A percentile compares a stretch with the other conserved stretches of the same genome.
Evolutionary conservation across 768 basidiomycete genomes (phyloP).

Genomic region (Baorangia bicolor): DNA sequence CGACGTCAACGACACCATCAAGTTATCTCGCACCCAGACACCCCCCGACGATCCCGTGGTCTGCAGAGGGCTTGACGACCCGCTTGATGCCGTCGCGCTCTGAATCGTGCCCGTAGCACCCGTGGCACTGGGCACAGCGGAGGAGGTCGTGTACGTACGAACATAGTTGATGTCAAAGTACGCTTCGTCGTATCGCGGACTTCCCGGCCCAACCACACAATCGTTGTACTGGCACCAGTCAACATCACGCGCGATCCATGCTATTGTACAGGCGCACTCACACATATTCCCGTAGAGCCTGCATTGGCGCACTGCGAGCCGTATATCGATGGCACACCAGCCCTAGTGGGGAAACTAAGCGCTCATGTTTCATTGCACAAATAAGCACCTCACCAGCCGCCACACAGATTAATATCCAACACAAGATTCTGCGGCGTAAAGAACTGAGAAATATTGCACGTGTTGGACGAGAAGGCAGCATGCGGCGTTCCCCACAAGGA

Average conservation of each 20-base stretch:
- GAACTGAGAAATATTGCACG: conserved; percentile 45
- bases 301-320: conserved; percentile 38
- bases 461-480: conserved; percentile 39
- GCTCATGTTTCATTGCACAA: background rate
- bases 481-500: conserved; percentile 47
- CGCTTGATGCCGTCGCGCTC: background rate
- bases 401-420: conserved; percentile 55
- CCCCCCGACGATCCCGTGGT: background rate
- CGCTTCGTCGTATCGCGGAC: conserved; percentile 54
- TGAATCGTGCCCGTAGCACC: conserved; percentile 4
- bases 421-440: conserved; percentile 52
- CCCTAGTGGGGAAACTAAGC: conserved; percentile 38
- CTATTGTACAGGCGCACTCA: conserved; percentile 22
- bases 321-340: conserved; percentile 47
- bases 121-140: background rate
- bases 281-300: conserved; percentile 43
- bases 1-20: background rate
- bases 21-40: background rate
- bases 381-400: conserved; percentile 40
- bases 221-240: conserved; percentile 42
- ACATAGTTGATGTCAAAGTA: conserved; percentile 71
- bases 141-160: conserved; percentile 50
- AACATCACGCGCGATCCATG: background rate
- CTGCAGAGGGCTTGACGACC: background rate
- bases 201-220: conserved; percentile 54